A percentile compares a stretch with the other conserved stretches of the same genome.
Conservation (phyloP, 352 stramenopile species). For the Phytopythium delawarense region DNA sequence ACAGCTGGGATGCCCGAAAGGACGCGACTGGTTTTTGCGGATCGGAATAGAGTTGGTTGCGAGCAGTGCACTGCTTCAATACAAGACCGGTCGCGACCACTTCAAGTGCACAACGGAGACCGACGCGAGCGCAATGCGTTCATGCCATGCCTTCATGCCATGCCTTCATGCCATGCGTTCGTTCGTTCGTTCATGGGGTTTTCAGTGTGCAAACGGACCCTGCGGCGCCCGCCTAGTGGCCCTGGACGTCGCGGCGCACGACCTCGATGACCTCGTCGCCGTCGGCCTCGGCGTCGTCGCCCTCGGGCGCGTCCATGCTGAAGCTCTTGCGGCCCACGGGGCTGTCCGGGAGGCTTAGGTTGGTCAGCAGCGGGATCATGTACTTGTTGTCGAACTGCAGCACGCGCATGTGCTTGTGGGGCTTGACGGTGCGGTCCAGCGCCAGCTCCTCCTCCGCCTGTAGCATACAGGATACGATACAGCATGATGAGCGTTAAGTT, state of each 20-base stretch:
- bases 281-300: conserved; percentile 19
- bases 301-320: conserved; percentile 26
- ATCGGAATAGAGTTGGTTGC: not conserved
- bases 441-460: conserved; percentile 68
- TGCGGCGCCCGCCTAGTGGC: conserved; percentile 20
- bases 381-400: conserved; percentile 88
- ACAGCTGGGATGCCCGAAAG: too few relatives aligned
- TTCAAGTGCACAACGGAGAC: too few relatives aligned
- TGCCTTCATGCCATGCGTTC: not conserved
- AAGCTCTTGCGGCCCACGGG: conserved; percentile 41
- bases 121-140: too few relatives aligned
- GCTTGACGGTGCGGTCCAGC: conserved; percentile 75
- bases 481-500: not conserved
- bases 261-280: conserved; percentile 65
- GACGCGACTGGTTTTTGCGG: not conserved
- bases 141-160: too few relatives aligned
- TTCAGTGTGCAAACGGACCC: not conserved
- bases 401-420: conserved; percentile 75
- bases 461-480: not conserved
- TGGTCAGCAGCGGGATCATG: conserved; percentile 75
- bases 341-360: conserved; percentile 54
- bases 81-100: not conserved
- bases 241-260: conserved; percentile 55
- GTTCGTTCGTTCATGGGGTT: not conserved
- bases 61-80: not conserved